Base-by-base conservation (phyloP, 805 yeast genomes). In the Grigorovia humatica region DNA sequence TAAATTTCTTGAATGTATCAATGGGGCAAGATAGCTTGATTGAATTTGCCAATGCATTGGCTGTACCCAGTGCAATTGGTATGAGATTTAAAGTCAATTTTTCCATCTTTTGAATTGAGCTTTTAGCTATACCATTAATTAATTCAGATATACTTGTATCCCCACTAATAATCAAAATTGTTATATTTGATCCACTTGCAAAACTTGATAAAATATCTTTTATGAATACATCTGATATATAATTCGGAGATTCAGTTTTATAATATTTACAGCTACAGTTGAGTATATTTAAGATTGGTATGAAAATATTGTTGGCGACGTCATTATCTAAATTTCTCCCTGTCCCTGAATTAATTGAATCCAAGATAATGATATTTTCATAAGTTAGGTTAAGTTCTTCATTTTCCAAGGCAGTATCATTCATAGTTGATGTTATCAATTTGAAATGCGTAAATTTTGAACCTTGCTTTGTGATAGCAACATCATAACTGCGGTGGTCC, bases 71-170 rank as follows among this genome's bases (percentile, higher is more conserved):
- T 0, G 96, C 95, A 15, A 90, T 64, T 0, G 68, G 61, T 1
- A 63, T 51, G 5, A 71, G 45, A 40, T 56, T 52, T 9, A 70
- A 32, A 13, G n/a, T 15, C 15, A 19, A 43, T 19, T 9, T 27
- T 11, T 29, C 20, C 15, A 19, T 40, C 17, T 9, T 27, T 12
- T 20, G n/a, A 9, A 6, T 17, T 19, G 5, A 35, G 48, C 18
- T 18, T 3, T 4, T 8, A 9, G 57, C 61, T 29, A 76, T 63
- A 18, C 66, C 71, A 62, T 89, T 89, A 51, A 88, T 58, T 48
- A 90, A 79, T 64, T 90, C 97, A 48, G 77, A 80, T 5, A 88
- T 70, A 1, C 95, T 82, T 0, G 96, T 89, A 62, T 90, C 97
- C 1, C 97, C 97, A 42, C 95, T 84, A 9, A 90, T 66, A 40